These are phyloP conservation scores for Trichophyton simii DNA, from an alignment of 2,329 filamentous ascomycete species.

Conservation along the genomic window DNA sequence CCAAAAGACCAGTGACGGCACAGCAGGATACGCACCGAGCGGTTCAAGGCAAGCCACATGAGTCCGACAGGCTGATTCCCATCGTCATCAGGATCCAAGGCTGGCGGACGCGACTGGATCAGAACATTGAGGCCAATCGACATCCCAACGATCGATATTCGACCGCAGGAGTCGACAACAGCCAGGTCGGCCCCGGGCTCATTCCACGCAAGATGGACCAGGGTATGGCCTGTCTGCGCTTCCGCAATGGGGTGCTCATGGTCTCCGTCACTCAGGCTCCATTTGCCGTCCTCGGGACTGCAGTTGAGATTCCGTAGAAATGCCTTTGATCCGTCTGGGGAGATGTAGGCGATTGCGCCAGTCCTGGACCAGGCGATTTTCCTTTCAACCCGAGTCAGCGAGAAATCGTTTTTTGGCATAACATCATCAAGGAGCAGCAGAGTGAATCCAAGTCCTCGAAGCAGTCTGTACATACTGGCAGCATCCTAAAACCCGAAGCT, in stretches of 20 bases:
- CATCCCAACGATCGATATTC: slow-evolving; percentile 62
- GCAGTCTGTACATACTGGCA: slow-evolving; percentile 54
- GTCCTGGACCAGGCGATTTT: slow-evolving; percentile 77
- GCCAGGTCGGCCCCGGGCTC: slow-evolving; percentile 67
- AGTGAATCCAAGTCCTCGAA: not conserved
- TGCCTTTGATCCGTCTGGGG: slow-evolving; percentile 55
- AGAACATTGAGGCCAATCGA: slow-evolving; percentile 62
- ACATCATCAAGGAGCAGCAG: not conserved
- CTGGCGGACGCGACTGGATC: slow-evolving; percentile 47
- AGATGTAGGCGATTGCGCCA: slow-evolving; percentile 73
- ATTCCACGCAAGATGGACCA: slow-evolving; percentile 77
- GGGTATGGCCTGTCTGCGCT: slow-evolving; percentile 49
- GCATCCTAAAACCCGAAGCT: slow-evolving; percentile 62
- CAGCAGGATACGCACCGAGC: slow-evolving; percentile 27
- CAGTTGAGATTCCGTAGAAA: slow-evolving; percentile 62
- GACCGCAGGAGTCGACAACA: slow-evolving; percentile 65
- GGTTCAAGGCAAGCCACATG: slow-evolving; percentile 63
- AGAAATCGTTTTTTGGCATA: not conserved
- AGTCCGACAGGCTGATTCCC: slow-evolving; percentile 66
- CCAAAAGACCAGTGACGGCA: not conserved
- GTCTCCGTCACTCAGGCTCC: slow-evolving; percentile 64
- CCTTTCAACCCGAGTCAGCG: slow-evolving; percentile 33
- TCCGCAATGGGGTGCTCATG: slow-evolving; percentile 49
- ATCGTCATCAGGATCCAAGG: slow-evolving; percentile 60
- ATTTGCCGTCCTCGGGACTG: slow-evolving; percentile 55